Conservation (phyloP, 305 asterid genomes). For the Rubia balearica region DNA sequence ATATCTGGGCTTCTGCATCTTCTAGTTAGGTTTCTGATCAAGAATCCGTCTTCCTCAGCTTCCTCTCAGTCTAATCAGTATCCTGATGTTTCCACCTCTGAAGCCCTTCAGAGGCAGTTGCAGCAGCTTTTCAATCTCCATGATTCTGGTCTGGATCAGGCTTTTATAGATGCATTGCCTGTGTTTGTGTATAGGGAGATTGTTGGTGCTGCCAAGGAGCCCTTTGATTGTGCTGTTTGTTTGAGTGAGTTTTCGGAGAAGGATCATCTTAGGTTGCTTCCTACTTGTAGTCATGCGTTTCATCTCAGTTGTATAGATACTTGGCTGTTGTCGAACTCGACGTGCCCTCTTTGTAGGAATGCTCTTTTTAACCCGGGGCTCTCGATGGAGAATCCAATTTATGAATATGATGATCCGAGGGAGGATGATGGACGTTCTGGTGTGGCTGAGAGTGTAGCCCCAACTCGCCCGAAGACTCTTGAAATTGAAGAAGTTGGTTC, state of each 20-base stretch:
- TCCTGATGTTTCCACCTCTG: constrained; percentile 36
- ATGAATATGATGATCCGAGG: constrained; percentile 58
- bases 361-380: constrained; percentile 73
- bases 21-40: constrained; percentile 53
- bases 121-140: constrained; percentile 89
- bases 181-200: constrained; percentile 79
- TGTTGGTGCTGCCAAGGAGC: constrained; percentile 81
- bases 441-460: constrained; percentile 31
- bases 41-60: constrained; percentile 31
- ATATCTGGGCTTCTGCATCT: constrained; percentile 73
- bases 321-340: constrained; percentile 89
- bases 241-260: constrained; percentile 73
- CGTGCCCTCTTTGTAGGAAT: constrained; percentile 90
- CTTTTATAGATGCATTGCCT: constrained; percentile 85
- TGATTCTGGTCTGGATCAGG: constrained; percentile 90
- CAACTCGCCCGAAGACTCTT: constrained; percentile 42
- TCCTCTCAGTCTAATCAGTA: constrained; percentile 30
- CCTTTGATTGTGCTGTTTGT: constrained; percentile 92
- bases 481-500: constrained; percentile 49
- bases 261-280: constrained; percentile 85
- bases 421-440: constrained; percentile 48
- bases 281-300: constrained; percentile 92
- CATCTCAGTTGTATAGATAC: constrained; percentile 86
- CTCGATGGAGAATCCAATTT: constrained; percentile 68
- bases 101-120: constrained; percentile 71